A percentile compares a stretch with the other conserved stretches of the same genome.
phyloP scores from a whole-genome alignment of 129 eudicot genomes.

The Pittosporum tobira region DNA sequence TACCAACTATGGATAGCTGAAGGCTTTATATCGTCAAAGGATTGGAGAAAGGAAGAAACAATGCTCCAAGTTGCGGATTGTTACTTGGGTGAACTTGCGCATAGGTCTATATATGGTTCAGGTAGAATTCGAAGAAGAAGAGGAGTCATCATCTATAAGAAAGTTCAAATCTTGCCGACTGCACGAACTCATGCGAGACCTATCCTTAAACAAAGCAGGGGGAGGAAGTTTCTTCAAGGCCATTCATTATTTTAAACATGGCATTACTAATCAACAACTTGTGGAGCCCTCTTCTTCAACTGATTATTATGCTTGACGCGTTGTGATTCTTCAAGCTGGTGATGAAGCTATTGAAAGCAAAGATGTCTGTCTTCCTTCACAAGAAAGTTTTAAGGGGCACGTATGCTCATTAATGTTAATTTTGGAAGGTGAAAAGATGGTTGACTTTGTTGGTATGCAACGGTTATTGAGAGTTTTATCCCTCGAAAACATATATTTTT shows the following conservation, averaged over 20 bases:
- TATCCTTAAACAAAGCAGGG: slow-evolving; percentile 13
- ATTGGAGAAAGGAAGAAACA: slow-evolving; percentile 15
- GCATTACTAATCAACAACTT: not conserved
- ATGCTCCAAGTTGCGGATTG: slow-evolving; percentile 27
- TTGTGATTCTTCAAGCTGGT: not conserved
- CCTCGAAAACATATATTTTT: too few relatives aligned
- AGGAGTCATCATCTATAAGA: not conserved
- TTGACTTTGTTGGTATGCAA: too few relatives aligned
- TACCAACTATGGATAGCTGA: slow-evolving; percentile 23
- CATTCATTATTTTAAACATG: not conserved
- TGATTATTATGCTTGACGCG: not conserved
- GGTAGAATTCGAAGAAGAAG: slow-evolving; percentile 4
- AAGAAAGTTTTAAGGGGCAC: not conserved
- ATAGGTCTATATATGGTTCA: slow-evolving; percentile 21
- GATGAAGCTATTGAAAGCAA: not conserved
- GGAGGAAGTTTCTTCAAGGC: slow-evolving; percentile 5
- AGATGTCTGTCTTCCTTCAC: not conserved
- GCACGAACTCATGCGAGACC: slow-evolving; percentile 27
- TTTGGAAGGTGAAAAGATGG: too few relatives aligned
- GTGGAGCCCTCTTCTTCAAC: not conserved
- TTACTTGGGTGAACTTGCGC: slow-evolving; percentile 19
- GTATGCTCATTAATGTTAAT: not conserved
- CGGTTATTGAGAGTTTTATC: not conserved
- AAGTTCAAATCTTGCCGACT: slow-evolving; percentile 16
- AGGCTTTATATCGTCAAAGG: slow-evolving; percentile 9